Conservation (phyloP, 1,284 basidiomycete species). For the Anthracocystis panici-leucophaei region DNA sequence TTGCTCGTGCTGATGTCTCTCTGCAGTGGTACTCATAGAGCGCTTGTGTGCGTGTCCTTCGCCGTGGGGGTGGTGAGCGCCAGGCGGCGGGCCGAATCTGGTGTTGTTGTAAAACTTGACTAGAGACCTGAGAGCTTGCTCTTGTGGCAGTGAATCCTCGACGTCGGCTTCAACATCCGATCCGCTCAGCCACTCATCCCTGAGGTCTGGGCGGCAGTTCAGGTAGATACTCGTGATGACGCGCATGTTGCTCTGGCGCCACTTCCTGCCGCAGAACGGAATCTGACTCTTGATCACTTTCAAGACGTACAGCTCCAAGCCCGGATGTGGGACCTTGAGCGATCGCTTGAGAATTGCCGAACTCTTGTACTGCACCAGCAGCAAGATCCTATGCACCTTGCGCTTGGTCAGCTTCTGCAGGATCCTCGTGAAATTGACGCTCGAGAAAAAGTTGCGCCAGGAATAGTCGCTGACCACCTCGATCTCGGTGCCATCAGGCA, state of each 20-base stretch:
- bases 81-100: constrained; percentile 45
- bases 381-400: constrained; percentile 91
- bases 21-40: constrained; percentile 50
- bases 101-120: constrained; percentile 83
- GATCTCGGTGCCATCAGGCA: constrained; percentile 69
- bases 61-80: constrained; percentile 36
- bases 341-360: constrained; percentile 88
- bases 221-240: constrained; percentile 98
- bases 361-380: constrained; percentile 98
- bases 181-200: constrained; percentile 97
- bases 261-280: constrained; percentile 96
- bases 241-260: constrained; percentile 99
- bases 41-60: constrained; percentile 52
- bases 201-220: constrained; percentile 92
- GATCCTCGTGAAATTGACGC: constrained; percentile 98
- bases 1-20: constrained; percentile 24
- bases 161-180: constrained; percentile 90
- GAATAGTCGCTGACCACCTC: constrained; percentile 93
- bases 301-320: constrained; percentile 94
- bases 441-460: constrained; percentile 97
- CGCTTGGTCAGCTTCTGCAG: constrained; percentile 98
- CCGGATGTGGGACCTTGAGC: constrained; percentile 90
- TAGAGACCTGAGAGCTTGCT: constrained; percentile 91
- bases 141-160: constrained; percentile 82
- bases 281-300: constrained; percentile 99